Base-by-base conservation (phyloP, 116 monocot genomes). In the Zostera marina region DNA sequence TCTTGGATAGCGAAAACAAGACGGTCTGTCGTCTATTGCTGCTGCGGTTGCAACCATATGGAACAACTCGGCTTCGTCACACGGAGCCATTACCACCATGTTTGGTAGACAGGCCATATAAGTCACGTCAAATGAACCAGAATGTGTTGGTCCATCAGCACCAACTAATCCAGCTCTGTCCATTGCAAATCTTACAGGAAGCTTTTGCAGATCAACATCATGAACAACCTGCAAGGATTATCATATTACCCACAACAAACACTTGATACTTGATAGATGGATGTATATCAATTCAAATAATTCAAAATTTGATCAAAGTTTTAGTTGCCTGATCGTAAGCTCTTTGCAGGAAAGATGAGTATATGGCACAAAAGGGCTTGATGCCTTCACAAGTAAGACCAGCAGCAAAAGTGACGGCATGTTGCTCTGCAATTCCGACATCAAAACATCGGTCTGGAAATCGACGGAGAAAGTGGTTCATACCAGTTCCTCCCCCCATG, bases 41-140 rank as follows among this genome's bases (percentile, higher is more conserved):
- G 85, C 88, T 5, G 88, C 88, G 11, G 94, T 94, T 22, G 94
- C 94, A 12, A 94, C 94, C 94, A 94, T 94, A 68, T 94, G 84
- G 62, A 88, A 94, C 7, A 94, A 74, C 42, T 94, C 94, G 11
- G 88, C 85, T 62, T 94, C 94, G 42, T 94, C 82, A 3, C 88
- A 76, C 52, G 94, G 94, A 53, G 94, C 94, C 88, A 94, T 94
- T 54, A 94, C 88, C 2, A 94, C 73, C 94, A 94, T 94, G 66
- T 88, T 94, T 1, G 94, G 88, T 41, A 94, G 64, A 55, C 93
- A 93, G 20, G 93, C 93, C 93, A 93, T 87, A 73, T 77, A 93
- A 0, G 93, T 81, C 44, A 94, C 88, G 62, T 94, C 94, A 42
- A 94, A 94, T 21, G 94, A 71, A 15, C 94, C 94, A 59, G 63